Base-by-base conservation (phyloP, 805 yeast genomes). In the Suhomyces emberorum region DNA sequence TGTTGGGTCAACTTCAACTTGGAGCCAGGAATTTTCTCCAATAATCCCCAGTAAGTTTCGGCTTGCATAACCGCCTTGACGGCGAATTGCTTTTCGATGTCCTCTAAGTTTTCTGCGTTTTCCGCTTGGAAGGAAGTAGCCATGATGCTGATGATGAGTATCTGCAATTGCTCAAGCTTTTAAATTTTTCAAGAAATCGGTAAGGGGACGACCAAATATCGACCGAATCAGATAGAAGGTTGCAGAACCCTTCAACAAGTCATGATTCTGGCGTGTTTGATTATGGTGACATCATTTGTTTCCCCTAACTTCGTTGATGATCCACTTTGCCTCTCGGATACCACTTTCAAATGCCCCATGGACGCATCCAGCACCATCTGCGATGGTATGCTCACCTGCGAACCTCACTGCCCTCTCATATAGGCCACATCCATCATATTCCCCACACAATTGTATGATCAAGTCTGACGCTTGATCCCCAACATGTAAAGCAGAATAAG, bases 31-130 rank as follows among this genome's bases (percentile, higher is more conserved):
- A 88, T 67, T 48, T 78, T 77, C 39, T 75, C 74, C 37, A 93
- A 65, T 40, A 93, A 62, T 32, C 73, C 72, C 96, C 96, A 93
- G 74, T 91, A 93, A 1, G 96, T 82, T 56, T 88, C 95, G 40
- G 95, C 93, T 61, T 93, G 98, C 62, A 77, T 81, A 12, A 93
- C 98, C 4, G 98, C 98, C 64, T 84, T 87, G 41, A 93, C 98
- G 28, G 98, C 98, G 56, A 93, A 93, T 69, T 93, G 98, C 74
- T 80, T 88, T 65, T 93, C 98, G 54, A 93, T 88, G 52, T 88
- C 95, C 64, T 91, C 98, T 52, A 87, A 72, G 69, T 93, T 93
- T 43, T 93, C 96, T 30, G 98, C 97, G 41, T 72, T 75, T 54
- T 93, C 96, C 14, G 98, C 89, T 53, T 83, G 77, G 57, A 88